These are phyloP conservation scores for Ilyonectria mors-panacis DNA, from an alignment of 2,329 filamentous ascomycete species.

Conservation along the genomic window DNA sequence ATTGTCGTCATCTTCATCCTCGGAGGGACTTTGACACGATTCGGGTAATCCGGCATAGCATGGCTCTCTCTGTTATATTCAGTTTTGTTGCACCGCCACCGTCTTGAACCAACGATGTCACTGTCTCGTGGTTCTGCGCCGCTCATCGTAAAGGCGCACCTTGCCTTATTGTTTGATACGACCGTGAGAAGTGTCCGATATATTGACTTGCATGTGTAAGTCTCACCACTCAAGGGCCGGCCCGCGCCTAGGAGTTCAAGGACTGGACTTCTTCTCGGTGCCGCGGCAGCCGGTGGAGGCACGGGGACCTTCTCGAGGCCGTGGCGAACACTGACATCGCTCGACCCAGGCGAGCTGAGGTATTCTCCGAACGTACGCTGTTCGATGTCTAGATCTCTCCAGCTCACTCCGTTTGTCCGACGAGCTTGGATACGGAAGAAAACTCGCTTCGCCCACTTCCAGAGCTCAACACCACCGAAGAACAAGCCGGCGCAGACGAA, in stretches of 20 bases:
- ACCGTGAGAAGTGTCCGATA: slow-evolving; percentile 1
- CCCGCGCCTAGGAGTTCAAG: not conserved
- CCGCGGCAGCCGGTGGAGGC: slow-evolving; percentile 26
- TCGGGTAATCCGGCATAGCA: not conserved
- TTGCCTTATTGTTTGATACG: slow-evolving; percentile 22
- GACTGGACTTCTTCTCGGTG: slow-evolving; percentile 19
- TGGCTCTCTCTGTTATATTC: not conserved
- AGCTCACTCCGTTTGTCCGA: slow-evolving; percentile 46
- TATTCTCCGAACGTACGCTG: slow-evolving; percentile 58
- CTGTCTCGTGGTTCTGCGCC: not conserved
- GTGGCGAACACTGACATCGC: slow-evolving; percentile 48
- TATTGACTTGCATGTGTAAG: slow-evolving; percentile 8
- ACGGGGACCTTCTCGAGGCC: slow-evolving; percentile 43
- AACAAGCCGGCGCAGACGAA: slow-evolving; percentile 69
- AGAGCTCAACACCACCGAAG: slow-evolving; percentile 70
- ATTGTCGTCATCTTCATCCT: not conserved
- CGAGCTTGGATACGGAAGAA: slow-evolving; percentile 51
- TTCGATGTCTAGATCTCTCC: slow-evolving; percentile 58
- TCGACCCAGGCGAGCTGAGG: slow-evolving; percentile 48
- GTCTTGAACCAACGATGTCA: not conserved
- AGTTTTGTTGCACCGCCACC: not conserved
- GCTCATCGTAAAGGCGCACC: slow-evolving; percentile 4
- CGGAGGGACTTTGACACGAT: not conserved
- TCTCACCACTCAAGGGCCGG: not conserved
- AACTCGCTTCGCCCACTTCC: slow-evolving; percentile 72